A percentile compares a stretch with the other conserved stretches of the same genome.
phyloP scores from a whole-genome alignment of 352 stramenopile genomes.

The Pythium phragmiticola region DNA sequence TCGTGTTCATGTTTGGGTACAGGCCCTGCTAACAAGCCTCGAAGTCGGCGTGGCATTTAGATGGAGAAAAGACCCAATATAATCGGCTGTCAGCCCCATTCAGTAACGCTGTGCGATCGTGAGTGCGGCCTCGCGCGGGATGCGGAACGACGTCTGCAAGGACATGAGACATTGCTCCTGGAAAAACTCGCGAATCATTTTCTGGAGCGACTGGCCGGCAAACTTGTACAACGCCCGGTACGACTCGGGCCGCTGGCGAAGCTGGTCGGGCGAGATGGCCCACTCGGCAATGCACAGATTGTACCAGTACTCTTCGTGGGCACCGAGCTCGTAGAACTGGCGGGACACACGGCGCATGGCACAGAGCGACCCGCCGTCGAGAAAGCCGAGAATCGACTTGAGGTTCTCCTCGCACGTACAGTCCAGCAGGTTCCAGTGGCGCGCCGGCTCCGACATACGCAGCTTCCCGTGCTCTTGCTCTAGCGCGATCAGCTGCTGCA shows the following conservation, averaged over 20 bases:
- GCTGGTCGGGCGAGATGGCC: conserved; percentile 70
- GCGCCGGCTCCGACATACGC: neutral
- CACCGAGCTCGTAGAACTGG: conserved; percentile 47
- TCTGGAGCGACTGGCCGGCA: conserved; percentile 65
- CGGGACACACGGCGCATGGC: conserved; percentile 53
- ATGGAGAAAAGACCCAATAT: neutral
- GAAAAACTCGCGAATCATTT: conserved; percentile 74
- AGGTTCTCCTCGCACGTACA: conserved; percentile 78
- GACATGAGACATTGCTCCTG: conserved; percentile 76
- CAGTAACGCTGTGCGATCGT: conserved; percentile 41
- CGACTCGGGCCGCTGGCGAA: conserved; percentile 52
- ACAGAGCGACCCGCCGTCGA: conserved; percentile 71
- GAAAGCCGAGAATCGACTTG: conserved; percentile 54
- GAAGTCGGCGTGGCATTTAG: neutral
- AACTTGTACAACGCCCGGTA: conserved; percentile 80
- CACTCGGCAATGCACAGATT: conserved; percentile 69
- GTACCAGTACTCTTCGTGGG: conserved; percentile 66
- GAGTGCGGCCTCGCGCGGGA: conserved; percentile 58
- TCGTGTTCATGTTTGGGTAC: neutral
- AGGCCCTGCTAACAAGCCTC: neutral
- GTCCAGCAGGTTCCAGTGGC: conserved; percentile 44
- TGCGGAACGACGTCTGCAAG: conserved; percentile 67
- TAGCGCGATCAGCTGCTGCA: conserved; percentile 34
- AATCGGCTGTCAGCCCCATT: neutral
- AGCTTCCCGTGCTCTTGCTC: conserved; percentile 19